Conservation (phyloP, 306 rosid species). For the Gynostemma pentaphyllum region DNA sequence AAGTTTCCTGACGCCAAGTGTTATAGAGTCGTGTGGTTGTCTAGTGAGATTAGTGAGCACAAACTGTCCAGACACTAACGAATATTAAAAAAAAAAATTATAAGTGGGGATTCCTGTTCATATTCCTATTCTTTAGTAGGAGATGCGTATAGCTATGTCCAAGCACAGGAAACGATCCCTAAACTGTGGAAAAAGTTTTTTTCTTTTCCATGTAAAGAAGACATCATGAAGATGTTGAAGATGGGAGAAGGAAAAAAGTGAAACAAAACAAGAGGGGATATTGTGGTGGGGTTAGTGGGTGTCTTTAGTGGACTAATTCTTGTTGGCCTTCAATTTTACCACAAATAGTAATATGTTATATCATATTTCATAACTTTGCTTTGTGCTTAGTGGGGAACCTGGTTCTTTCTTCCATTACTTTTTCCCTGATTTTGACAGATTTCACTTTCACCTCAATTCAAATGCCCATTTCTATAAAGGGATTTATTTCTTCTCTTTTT, state of each 20-base stretch:
- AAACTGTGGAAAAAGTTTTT: slow-evolving; percentile 64
- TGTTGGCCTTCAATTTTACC: slow-evolving; percentile 18
- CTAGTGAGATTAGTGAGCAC: no score
- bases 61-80: no score
- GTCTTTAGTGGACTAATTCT: slow-evolving; percentile 20
- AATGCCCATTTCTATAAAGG: neutral
- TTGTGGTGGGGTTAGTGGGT: slow-evolving; percentile 20
- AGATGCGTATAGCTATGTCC: slow-evolving; percentile 32
- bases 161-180: slow-evolving; percentile 40
- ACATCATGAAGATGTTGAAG: slow-evolving; percentile 29
- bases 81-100: no score
- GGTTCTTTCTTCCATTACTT: slow-evolving; percentile 21
- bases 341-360: slow-evolving; percentile 24
- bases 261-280: slow-evolving; percentile 14
- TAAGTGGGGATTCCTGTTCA: no score
- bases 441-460: neutral
- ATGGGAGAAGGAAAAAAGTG: neutral
- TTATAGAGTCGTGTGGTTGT: no score
- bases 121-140: slow-evolving; percentile 42
- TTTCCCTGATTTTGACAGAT: slow-evolving; percentile 10
- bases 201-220: slow-evolving; percentile 47
- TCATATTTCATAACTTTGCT: no score
- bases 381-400: slow-evolving; percentile 27
- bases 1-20: no score
- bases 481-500: neutral